Conservation (phyloP, 2,329 filamentous ascomycete genomes). For the Penicillium sp. region DNA sequence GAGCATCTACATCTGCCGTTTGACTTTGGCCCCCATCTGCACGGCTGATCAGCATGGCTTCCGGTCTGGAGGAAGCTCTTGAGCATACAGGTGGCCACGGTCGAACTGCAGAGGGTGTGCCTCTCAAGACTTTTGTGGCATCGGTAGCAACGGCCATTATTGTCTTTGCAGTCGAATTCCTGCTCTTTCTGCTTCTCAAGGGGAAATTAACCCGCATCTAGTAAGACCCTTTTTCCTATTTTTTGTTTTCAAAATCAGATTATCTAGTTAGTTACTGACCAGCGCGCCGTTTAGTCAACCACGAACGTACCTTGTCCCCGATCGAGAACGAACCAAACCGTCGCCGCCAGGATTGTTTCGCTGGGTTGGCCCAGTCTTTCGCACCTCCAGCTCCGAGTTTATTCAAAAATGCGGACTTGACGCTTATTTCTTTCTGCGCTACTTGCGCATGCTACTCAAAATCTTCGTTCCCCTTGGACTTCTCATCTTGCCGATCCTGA, state of each 20-base stretch:
- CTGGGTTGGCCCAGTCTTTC: constrained; percentile 57
- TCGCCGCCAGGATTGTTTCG: constrained; percentile 55
- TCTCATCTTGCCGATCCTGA: constrained; percentile 73
- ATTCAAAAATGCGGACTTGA: constrained; percentile 95
- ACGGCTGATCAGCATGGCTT: constrained; percentile 18
- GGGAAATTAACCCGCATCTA: constrained; percentile 78
- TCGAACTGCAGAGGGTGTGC: constrained; percentile 34
- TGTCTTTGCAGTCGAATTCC: constrained; percentile 57
- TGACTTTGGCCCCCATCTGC: constrained; percentile 5
- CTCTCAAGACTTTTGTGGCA: constrained; percentile 54
- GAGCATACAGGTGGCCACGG: constrained; percentile 34
- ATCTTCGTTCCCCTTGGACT: constrained; percentile 81
- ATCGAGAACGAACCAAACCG: constrained; percentile 72
- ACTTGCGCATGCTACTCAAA: constrained; percentile 75
- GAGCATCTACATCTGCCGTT: neutral
- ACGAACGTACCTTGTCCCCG: constrained; percentile 77
- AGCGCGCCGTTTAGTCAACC: constrained; percentile 66
- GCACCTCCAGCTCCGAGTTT: constrained; percentile 68
- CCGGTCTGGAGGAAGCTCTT: constrained; percentile 31
- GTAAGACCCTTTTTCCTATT: too few relatives aligned
- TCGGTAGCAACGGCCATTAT: constrained; percentile 58
- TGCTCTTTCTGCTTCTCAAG: constrained; percentile 69
- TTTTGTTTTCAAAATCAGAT: too few relatives aligned
- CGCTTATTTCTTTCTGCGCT: constrained; percentile 95
- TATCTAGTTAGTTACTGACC: too few relatives aligned